A percentile compares a stretch with the other conserved stretches of the same genome.
These are phyloP conservation scores for Urtica urens DNA, from an alignment of 306 rosid genomes.

Conservation along the genomic window DNA sequence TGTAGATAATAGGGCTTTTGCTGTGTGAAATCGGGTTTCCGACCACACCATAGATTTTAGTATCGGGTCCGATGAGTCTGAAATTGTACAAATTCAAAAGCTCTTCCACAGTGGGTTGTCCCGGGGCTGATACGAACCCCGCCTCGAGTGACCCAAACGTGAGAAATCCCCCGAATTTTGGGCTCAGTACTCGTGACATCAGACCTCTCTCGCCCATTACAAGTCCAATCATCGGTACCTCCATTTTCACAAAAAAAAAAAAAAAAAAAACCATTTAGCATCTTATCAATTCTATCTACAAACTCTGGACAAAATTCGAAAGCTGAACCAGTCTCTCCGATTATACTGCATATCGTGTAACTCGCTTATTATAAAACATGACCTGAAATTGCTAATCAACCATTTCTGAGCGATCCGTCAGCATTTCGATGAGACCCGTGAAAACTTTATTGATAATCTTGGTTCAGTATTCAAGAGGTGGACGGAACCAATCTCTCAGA, in stretches of 20 bases:
- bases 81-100: slow-evolving; percentile 55
- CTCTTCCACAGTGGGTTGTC: slow-evolving; percentile 51
- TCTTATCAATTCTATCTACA: background rate
- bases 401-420: too few species aligned
- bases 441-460: too few species aligned
- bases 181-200: slow-evolving; percentile 42
- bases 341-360: too few species aligned
- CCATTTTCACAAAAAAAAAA: slow-evolving; percentile 9
- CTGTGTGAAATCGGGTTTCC: slow-evolving; percentile 64
- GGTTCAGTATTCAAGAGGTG: too few species aligned
- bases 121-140: slow-evolving; percentile 41
- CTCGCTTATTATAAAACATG: too few species aligned
- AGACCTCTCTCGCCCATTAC: slow-evolving; percentile 65
- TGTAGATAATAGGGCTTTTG: slow-evolving; percentile 54
- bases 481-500: too few species aligned
- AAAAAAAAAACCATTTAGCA: too few species aligned
- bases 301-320: too few species aligned
- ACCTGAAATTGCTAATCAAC: too few species aligned
- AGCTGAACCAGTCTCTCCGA: too few species aligned
- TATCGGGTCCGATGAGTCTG: slow-evolving; percentile 39
- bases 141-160: slow-evolving; percentile 48
- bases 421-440: too few species aligned
- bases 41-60: slow-evolving; percentile 57
- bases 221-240: slow-evolving; percentile 61
- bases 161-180: slow-evolving; percentile 58